Conservation (phyloP, 768 basidiomycete genomes). For the Hygrocybe punicea region DNA sequence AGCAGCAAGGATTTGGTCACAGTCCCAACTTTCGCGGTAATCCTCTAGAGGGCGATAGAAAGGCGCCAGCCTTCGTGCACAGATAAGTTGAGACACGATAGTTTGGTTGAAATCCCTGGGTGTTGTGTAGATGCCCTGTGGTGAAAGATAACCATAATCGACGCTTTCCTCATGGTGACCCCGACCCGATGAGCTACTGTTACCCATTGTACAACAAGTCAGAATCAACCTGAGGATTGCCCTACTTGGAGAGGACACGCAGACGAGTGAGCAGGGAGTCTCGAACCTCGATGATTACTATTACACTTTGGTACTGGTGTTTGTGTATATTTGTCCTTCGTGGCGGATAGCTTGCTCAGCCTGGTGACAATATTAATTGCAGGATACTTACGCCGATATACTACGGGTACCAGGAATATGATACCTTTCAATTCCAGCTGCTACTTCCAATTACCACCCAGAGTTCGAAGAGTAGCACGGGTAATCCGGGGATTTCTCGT, state of each 20-base stretch:
- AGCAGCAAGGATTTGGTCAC: constrained; percentile 79
- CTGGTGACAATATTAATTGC: too few relatives aligned
- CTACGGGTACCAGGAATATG: too few relatives aligned
- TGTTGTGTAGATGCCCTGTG: constrained; percentile 85
- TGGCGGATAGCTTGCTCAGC: background rate
- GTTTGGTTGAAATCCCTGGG: constrained; percentile 86
- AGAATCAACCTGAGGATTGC: constrained; percentile 1
- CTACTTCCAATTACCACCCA: too few relatives aligned
- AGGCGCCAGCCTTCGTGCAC: constrained; percentile 84
- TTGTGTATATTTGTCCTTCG: background rate
- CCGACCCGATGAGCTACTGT: constrained; percentile 70
- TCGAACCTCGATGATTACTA: background rate
- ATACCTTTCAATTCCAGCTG: too few relatives aligned
- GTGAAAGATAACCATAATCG: constrained; percentile 76
- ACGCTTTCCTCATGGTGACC: constrained; percentile 77
- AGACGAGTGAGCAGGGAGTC: background rate
- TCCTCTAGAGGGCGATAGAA: constrained; percentile 97
- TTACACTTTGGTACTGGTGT: background rate
- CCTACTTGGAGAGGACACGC: constrained; percentile 3
- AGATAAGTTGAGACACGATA: constrained; percentile 82
- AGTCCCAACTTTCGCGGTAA: constrained; percentile 84
- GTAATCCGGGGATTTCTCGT: too few relatives aligned
- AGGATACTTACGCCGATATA: too few relatives aligned
- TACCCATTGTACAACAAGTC: constrained; percentile 57
- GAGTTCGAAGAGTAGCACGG: too few relatives aligned